Base-by-base conservation (phyloP, 768 basidiomycete species). In the Calocybe indica region DNA sequence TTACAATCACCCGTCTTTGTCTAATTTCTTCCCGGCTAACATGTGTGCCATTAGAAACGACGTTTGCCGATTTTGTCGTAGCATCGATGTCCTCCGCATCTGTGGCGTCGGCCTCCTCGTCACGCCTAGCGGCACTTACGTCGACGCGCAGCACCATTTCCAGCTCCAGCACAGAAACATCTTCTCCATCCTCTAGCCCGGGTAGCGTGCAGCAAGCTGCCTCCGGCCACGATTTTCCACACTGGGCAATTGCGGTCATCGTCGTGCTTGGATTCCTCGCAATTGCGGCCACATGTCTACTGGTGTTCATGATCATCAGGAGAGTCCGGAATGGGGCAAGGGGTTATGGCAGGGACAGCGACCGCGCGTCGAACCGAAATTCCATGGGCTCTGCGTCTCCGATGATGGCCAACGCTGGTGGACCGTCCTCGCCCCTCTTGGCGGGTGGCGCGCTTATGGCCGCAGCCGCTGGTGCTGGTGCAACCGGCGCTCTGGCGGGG, bases 191-290 rank as follows among this genome's bases (percentile, higher is more conserved):
- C 11, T 43, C 52, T 40, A 47, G 56, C 31, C 51, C 67, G 43
- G 78, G 69, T 43, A 68, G 49, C 52, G 71, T 88, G 14, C 87
- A 86, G 60, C 54, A 60, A 43, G 51, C 58, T 12, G 47, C 48
- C 29, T 54, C 58, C 43, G 59, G 52, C 47, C 59, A 73, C 11
- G 56, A 70, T 33, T 92, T 92, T 61, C 92, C 90, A 7, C 80
- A 80, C 59, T 93, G 90, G 92, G 92, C 88, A 7, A 94, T 94
- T 58, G 90, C 93, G 45, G 85, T 93, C 53, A 88, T 93, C 45
- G 85, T 85, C 40, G 78, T 93, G 37, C 79, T 94, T 22, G 91
- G 89, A 22, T 85, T 92, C 67, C 72, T 92, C 51, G 89, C 91
- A 47, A 82, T 92, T 52, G 74, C 80, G 37, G 80, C 85, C 10